phyloP scores from a whole-genome alignment of 306 rosid species.

The Malus fusca region DNA sequence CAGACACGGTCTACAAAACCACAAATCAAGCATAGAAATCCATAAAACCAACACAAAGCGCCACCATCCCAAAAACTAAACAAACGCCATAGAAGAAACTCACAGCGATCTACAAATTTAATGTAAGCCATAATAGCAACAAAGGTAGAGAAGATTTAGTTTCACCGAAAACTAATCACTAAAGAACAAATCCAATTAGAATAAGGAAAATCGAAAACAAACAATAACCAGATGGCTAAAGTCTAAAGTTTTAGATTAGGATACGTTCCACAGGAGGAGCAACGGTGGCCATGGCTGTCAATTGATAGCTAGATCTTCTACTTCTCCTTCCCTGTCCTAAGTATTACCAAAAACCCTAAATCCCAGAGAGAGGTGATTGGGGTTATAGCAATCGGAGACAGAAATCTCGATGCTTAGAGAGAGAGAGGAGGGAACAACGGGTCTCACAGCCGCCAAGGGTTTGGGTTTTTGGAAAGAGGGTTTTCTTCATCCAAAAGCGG shows the following conservation, averaged over 20 bases:
- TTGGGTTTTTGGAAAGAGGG: slow-evolving; percentile 84
- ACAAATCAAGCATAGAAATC: not conserved
- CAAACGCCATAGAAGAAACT: not conserved
- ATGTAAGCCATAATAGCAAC: not conserved
- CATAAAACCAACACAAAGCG: not conserved
- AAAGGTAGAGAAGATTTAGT: not conserved
- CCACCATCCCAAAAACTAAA: too few species aligned
- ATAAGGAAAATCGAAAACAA: not conserved
- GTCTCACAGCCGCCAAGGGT: slow-evolving; percentile 99
- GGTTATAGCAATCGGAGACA: slow-evolving; percentile 17
- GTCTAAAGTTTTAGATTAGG: slow-evolving; percentile 32
- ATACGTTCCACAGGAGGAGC: slow-evolving; percentile 91
- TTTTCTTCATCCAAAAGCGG: slow-evolving; percentile 69
- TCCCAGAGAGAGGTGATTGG: slow-evolving; percentile 19
- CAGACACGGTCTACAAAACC: not conserved
- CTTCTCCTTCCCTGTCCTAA: not conserved
- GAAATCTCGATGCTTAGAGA: slow-evolving; percentile 40
- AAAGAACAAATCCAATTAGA: slow-evolving; percentile 13
- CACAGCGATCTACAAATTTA: slow-evolving; percentile 22
- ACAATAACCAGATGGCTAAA: not conserved
- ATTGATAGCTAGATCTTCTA: slow-evolving; percentile 39
- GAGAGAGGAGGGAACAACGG: slow-evolving; percentile 28
- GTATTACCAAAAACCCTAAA: slow-evolving; percentile 15
- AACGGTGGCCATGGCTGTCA: slow-evolving; percentile 63
- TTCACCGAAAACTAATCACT: slow-evolving; percentile 19